Evolutionary conservation across 176 grass and related monocot species (phyloP).

Genomic region (Aegilops speltoides): DNA sequence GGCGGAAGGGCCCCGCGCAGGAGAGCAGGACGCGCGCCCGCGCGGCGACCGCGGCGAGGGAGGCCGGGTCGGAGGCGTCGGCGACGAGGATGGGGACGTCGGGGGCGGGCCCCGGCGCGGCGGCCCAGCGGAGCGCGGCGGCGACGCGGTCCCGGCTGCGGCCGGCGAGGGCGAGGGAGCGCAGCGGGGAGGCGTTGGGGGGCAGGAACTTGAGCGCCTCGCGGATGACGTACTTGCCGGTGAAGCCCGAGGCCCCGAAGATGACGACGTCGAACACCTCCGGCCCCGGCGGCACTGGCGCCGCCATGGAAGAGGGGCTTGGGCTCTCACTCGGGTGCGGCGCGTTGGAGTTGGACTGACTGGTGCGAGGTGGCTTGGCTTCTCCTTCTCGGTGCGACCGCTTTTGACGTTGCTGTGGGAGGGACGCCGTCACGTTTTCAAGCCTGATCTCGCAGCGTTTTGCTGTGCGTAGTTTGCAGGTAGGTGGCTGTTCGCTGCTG

Average conservation of each 20-base stretch:
- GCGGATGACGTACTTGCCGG: slow-evolving; percentile 78
- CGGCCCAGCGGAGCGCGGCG: slow-evolving; percentile 61
- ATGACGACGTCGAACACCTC: slow-evolving; percentile 80
- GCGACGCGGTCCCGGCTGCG: slow-evolving; percentile 60
- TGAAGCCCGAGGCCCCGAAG: slow-evolving; percentile 93
- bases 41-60: slow-evolving; percentile 50
- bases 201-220: slow-evolving; percentile 76
- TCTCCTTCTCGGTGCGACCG: background rate
- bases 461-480: background rate
- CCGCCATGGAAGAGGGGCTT: background rate
- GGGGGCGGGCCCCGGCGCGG: slow-evolving; percentile 24
- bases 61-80: slow-evolving; percentile 61
- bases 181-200: slow-evolving; percentile 37
- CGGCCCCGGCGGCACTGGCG: slow-evolving; percentile 12
- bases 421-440: background rate
- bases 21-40: slow-evolving; percentile 59
- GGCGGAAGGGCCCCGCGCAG: slow-evolving; percentile 73
- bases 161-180: slow-evolving; percentile 67
- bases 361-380: background rate
- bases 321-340: background rate
- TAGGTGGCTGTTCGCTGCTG: background rate
- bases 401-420: background rate
- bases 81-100: slow-evolving; percentile 56
- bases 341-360: background rate
- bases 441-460: background rate